Evolutionary conservation across 495 filamentous ascomycete genomes (phyloP).

Genomic region (Tuber microsphaerosporum): DNA sequence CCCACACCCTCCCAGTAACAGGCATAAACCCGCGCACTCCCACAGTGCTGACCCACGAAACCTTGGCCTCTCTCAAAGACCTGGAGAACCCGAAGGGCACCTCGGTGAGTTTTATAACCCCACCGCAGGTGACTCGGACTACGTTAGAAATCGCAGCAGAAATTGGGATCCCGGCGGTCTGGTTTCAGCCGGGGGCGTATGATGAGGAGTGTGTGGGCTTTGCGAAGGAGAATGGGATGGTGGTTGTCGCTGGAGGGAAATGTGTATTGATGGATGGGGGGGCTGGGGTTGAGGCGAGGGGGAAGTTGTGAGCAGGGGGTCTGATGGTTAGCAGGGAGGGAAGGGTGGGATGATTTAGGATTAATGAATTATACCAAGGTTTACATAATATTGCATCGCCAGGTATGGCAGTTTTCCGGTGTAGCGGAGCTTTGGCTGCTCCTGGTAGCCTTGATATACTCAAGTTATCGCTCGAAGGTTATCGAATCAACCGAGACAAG

Average conservation of each 20-base stretch:
- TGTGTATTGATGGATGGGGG: constrained; percentile 91
- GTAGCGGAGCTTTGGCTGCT: neutral
- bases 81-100: constrained; percentile 62
- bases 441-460: neutral
- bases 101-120: constrained; percentile 80
- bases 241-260: constrained; percentile 65
- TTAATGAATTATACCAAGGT: neutral
- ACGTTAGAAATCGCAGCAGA: constrained; percentile 72
- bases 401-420: neutral
- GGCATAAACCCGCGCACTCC: constrained; percentile 71
- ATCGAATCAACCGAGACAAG: neutral
- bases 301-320: constrained; percentile 41
- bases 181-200: constrained; percentile 87
- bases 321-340: neutral
- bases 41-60: constrained; percentile 56
- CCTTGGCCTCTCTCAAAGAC: constrained; percentile 56
- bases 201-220: constrained; percentile 64
- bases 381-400: neutral
- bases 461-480: neutral
- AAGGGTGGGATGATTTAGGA: neutral
- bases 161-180: constrained; percentile 71
- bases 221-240: constrained; percentile 51
- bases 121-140: constrained; percentile 61
- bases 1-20: constrained; percentile 64
- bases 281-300: constrained; percentile 56